These are phyloP conservation scores for Colletotrichum somersetense DNA, from an alignment of 2,329 filamentous ascomycete species.

Conservation along the genomic window DNA sequence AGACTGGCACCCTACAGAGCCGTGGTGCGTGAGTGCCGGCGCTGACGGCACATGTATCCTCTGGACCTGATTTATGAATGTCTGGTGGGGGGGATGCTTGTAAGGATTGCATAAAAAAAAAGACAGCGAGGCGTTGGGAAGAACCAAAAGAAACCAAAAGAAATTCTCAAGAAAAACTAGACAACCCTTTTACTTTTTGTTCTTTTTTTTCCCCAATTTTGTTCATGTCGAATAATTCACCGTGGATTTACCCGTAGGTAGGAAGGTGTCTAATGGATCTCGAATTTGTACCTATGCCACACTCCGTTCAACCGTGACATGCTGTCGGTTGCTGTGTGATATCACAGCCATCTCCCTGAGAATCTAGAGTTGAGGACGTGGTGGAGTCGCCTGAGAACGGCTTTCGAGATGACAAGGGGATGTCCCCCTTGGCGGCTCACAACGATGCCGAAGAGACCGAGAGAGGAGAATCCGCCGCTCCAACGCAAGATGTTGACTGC, in stretches of 20 bases:
- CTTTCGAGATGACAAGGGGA: background rate
- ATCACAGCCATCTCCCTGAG: too few species aligned
- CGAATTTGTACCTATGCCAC: constrained; percentile 8
- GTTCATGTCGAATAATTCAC: constrained; percentile 23
- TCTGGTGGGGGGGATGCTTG: constrained; percentile 19
- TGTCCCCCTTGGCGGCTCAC: constrained; percentile 23
- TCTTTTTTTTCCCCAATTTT: background rate
- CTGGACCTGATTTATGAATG: constrained; percentile 72
- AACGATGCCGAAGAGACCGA: constrained; percentile 32
- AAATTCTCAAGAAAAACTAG: constrained; percentile 19
- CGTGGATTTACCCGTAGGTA: constrained; percentile 11
- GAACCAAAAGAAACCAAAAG: constrained; percentile 33
- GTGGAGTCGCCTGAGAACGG: background rate
- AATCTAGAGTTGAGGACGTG: background rate
- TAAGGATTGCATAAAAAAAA: constrained; percentile 32
- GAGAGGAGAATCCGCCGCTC: constrained; percentile 3
- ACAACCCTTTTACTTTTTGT: background rate
- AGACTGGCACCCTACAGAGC: constrained; percentile 94
- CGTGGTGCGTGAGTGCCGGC: constrained; percentile 94
- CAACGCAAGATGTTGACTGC: constrained; percentile 19
- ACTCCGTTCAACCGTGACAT: background rate
- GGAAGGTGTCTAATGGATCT: constrained; percentile 35
- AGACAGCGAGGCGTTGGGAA: constrained; percentile 42
- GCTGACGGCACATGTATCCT: constrained; percentile 93
- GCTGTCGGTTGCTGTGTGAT: background rate